A percentile compares a stretch with the other conserved stretches of the same genome.
Evolutionary conservation across 495 filamentous ascomycete genomes (phyloP).

Genomic region (Cercophora scortea): DNA sequence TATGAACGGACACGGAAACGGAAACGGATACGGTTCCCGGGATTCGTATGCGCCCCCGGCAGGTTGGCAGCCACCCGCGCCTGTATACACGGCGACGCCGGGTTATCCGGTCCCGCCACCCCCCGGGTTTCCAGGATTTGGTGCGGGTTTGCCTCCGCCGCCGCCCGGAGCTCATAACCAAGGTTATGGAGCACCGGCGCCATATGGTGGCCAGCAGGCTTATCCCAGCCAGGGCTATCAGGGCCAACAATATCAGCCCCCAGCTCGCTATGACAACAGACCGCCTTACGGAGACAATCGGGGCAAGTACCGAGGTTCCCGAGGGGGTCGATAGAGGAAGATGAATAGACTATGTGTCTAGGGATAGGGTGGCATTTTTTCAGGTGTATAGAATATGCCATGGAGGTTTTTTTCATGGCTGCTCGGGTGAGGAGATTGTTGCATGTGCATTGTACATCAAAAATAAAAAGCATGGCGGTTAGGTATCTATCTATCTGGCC

Average conservation of each 20-base stretch:
- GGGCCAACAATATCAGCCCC: slow-evolving; percentile 4
- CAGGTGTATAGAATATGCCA: too few relatives aligned
- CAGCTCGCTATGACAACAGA: slow-evolving; percentile 14
- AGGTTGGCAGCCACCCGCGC: slow-evolving; percentile 34
- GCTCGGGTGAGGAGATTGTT: too few relatives aligned
- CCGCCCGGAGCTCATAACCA: slow-evolving; percentile 22
- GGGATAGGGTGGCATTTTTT: too few relatives aligned
- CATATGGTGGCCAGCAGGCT: neutral
- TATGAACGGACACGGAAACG: slow-evolving; percentile 17
- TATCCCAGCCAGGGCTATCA: neutral
- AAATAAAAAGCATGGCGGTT: too few relatives aligned
- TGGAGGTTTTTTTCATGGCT: too few relatives aligned
- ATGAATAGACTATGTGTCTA: too few relatives aligned
- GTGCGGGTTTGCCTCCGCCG: slow-evolving; percentile 38
- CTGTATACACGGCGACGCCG: slow-evolving; percentile 11
- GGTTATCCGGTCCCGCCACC: neutral
- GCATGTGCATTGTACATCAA: too few relatives aligned
- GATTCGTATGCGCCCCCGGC: slow-evolving; percentile 27
- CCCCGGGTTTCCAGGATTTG: slow-evolving; percentile 33
- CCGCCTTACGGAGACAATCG: slow-evolving; percentile 5
- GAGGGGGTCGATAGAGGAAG: too few relatives aligned
- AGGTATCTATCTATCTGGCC: too few relatives aligned
- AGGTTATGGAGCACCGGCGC: neutral
- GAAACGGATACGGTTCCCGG: slow-evolving; percentile 15
- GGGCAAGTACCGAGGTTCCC: neutral